These are phyloP conservation scores for Hypoxylon fuscum DNA, from an alignment of 495 filamentous ascomycete species.

Conservation along the genomic window DNA sequence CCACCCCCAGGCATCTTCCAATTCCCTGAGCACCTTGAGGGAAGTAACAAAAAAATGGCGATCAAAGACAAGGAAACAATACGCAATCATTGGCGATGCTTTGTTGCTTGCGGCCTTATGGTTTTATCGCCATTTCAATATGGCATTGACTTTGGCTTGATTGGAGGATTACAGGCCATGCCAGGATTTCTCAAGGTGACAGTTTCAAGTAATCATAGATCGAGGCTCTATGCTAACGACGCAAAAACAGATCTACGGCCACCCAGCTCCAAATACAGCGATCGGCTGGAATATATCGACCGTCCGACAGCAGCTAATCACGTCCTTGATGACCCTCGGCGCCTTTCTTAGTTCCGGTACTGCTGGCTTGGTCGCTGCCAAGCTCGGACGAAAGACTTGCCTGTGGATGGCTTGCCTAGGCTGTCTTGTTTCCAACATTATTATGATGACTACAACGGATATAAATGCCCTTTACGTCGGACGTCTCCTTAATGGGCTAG, in stretches of 20 bases:
- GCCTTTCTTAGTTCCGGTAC: slow-evolving; percentile 57
- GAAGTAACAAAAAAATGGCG: slow-evolving; percentile 8
- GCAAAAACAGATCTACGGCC: slow-evolving; percentile 33
- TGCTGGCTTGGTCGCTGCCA: slow-evolving; percentile 53
- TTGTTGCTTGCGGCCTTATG: slow-evolving; percentile 49
- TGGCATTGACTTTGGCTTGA: slow-evolving; percentile 61
- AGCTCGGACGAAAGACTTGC: slow-evolving; percentile 50
- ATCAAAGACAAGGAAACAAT: slow-evolving; percentile 35
- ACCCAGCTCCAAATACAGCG: slow-evolving; percentile 42
- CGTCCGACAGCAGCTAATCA: slow-evolving; percentile 55
- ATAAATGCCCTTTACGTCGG: slow-evolving; percentile 57
- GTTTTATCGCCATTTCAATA: slow-evolving; percentile 61
- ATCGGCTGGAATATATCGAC: slow-evolving; percentile 58
- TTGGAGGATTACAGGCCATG: slow-evolving; percentile 65
- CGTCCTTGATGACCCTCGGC: slow-evolving; percentile 59
- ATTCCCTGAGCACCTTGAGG: background rate
- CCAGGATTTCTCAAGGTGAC: slow-evolving; percentile 54
- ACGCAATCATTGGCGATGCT: slow-evolving; percentile 42
- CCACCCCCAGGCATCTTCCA: background rate
- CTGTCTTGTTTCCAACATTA: slow-evolving; percentile 52
- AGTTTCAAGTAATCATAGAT: background rate
- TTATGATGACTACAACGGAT: slow-evolving; percentile 58
- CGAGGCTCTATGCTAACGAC: slow-evolving; percentile 4
- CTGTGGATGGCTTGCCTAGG: slow-evolving; percentile 52
- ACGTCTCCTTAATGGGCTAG: slow-evolving; percentile 55